These are phyloP conservation scores for Penicillium sp. DNA, from an alignment of 2,329 filamentous ascomycete species.

Conservation along the genomic window DNA sequence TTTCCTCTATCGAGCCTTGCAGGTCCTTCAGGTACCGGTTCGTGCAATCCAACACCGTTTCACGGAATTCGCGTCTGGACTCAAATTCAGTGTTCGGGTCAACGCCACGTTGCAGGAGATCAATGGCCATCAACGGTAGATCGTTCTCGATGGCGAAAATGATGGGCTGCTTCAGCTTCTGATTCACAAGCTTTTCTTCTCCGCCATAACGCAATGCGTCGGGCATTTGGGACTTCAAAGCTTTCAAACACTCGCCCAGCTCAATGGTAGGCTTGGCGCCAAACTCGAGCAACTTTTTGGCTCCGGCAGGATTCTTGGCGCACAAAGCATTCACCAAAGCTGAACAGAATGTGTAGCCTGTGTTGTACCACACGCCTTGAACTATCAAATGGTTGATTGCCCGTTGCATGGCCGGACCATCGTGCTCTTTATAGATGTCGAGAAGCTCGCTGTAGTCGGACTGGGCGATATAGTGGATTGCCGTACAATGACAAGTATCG, in stretches of 20 bases:
- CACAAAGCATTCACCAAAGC: constrained; percentile 63
- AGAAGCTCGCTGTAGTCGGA: constrained; percentile 50
- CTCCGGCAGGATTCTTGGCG: constrained; percentile 55
- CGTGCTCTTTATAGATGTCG: constrained; percentile 52
- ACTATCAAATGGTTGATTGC: constrained; percentile 68
- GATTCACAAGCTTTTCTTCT: constrained; percentile 52
- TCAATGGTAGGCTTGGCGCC: constrained; percentile 64
- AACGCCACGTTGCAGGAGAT: constrained; percentile 65
- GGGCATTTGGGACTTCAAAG: constrained; percentile 13
- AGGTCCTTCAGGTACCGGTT: constrained; percentile 55
- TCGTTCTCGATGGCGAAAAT: constrained; percentile 60
- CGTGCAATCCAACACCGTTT: constrained; percentile 63
- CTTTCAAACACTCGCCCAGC: constrained; percentile 52
- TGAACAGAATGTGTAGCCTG: constrained; percentile 40
- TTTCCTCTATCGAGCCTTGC: constrained; percentile 46
- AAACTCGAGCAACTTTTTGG: constrained; percentile 62
- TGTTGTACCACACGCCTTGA: constrained; percentile 33
- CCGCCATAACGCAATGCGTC: constrained; percentile 38
- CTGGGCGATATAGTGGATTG: constrained; percentile 66
- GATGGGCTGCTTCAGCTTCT: constrained; percentile 64
- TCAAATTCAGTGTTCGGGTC: constrained; percentile 64
- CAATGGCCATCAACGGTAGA: constrained; percentile 55
- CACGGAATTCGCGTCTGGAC: constrained; percentile 28
- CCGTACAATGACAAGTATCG: constrained; percentile 65
- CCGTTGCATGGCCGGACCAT: constrained; percentile 62